These are phyloP conservation scores for Anisodus acutangulus DNA, from an alignment of 257 asterid species.

Conservation along the genomic window DNA sequence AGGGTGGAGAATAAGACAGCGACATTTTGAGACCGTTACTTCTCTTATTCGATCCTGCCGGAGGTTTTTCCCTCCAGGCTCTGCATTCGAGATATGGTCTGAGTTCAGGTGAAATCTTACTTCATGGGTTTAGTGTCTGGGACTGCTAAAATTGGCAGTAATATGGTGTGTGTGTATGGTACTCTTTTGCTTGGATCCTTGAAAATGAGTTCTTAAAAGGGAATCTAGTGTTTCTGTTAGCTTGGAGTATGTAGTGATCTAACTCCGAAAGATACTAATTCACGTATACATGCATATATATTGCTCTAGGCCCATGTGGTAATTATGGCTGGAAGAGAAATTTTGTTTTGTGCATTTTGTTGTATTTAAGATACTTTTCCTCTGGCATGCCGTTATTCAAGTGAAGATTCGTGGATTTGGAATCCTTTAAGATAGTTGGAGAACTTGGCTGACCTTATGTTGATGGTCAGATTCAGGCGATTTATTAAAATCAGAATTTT, in stretches of 20 bases:
- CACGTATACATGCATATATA: background rate
- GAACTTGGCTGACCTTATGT: slow-evolving; percentile 4
- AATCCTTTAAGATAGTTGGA: background rate
- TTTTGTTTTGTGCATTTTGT: background rate
- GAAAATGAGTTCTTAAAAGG: background rate
- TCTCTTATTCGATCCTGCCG: slow-evolving; percentile 92
- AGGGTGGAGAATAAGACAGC: slow-evolving; percentile 96
- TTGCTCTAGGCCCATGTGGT: slow-evolving; percentile 5
- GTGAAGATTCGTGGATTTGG: background rate
- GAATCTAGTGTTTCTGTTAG: background rate
- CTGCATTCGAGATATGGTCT: slow-evolving; percentile 93
- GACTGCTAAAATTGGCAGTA: slow-evolving; percentile 1
- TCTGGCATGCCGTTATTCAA: background rate
- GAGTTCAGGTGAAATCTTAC: slow-evolving; percentile 71
- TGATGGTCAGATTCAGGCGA: background rate
- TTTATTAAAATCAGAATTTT: background rate
- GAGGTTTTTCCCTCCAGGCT: slow-evolving; percentile 86
- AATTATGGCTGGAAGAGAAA: background rate
- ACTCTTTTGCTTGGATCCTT: background rate
- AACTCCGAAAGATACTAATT: background rate
- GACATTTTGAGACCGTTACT: slow-evolving; percentile 83
- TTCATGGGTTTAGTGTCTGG: background rate
- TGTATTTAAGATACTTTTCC: background rate
- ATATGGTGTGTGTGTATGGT: slow-evolving; percentile 11
- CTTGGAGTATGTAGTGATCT: background rate